phyloP scores from a whole-genome alignment of 1,284 basidiomycete genomes.

The Microbotryomycetes sp. region DNA sequence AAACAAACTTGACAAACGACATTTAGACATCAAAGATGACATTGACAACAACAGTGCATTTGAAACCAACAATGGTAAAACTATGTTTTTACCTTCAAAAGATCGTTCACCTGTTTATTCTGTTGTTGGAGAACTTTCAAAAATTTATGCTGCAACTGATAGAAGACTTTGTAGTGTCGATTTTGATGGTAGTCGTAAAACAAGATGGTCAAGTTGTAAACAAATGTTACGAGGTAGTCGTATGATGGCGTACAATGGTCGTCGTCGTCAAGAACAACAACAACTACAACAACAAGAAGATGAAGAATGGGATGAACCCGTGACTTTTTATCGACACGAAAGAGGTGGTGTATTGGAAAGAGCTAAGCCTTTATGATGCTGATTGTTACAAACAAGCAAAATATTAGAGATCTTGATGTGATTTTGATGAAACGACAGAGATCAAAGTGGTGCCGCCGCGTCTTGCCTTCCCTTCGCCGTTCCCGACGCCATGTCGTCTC shows the following conservation, averaged over 20 bases:
- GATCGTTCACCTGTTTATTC: slow-evolving; percentile 44
- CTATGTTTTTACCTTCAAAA: slow-evolving; percentile 42
- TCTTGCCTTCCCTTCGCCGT: no score
- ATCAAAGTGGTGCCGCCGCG: no score
- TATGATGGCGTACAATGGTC: neutral
- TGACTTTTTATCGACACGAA: neutral
- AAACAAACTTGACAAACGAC: no score
- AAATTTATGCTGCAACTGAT: slow-evolving; percentile 45
- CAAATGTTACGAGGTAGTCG: neutral
- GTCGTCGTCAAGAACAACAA: no score
- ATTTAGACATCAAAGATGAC: no score
- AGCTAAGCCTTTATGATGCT: no score
- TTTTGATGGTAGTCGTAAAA: slow-evolving; percentile 38
- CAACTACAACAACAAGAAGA: no score
- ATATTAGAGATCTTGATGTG: no score
- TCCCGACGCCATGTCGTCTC: no score
- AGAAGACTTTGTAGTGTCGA: slow-evolving; percentile 41
- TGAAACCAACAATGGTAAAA: slow-evolving; percentile 37
- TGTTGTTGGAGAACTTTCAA: slow-evolving; percentile 40
- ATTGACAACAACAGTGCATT: no score
- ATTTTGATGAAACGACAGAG: no score
- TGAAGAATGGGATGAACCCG: neutral
- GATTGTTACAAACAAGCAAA: no score
- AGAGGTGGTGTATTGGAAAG: neutral
- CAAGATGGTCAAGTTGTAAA: neutral